phyloP scores from a whole-genome alignment of 139 green algal genomes.

The Coccomyxa sp. region DNA sequence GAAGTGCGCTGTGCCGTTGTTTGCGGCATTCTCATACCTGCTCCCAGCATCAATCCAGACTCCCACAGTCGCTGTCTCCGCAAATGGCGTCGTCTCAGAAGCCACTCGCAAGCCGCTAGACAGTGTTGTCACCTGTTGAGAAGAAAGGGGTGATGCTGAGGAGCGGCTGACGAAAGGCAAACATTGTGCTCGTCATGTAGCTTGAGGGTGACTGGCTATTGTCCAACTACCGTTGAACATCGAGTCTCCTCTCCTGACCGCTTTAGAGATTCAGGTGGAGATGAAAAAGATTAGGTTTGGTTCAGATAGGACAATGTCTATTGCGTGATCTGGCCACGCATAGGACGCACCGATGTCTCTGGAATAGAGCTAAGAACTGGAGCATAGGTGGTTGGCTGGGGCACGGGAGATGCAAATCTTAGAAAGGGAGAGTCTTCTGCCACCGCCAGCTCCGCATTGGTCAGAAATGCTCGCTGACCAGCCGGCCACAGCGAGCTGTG shows the following conservation, averaged over 20 bases:
- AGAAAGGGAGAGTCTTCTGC: conserved; percentile 62
- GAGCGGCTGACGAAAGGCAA: background rate
- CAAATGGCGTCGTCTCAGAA: conserved; percentile 77
- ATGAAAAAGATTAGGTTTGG: no score
- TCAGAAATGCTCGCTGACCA: background rate
- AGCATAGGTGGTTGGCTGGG: conserved; percentile 51
- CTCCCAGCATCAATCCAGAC: conserved; percentile 98
- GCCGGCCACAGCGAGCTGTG: background rate
- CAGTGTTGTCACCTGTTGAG: conserved; percentile 83
- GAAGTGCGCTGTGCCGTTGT: conserved; percentile 96
- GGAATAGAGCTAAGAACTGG: conserved; percentile 66
- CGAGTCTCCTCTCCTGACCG: background rate
- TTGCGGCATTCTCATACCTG: conserved; percentile 86
- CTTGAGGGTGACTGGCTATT: background rate
- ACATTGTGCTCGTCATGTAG: background rate
- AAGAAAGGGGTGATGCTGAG: no score
- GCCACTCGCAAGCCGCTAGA: conserved; percentile 91
- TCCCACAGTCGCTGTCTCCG: conserved; percentile 89
- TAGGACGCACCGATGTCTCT: conserved; percentile 69
- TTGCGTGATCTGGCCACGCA: no score
- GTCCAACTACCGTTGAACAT: background rate
- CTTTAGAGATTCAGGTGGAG: background rate
- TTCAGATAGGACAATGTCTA: no score
- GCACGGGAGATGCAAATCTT: conserved; percentile 70
- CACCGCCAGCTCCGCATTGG: conserved; percentile 19